A percentile compares a stretch with the other conserved stretches of the same genome.
Evolutionary conservation across 2,329 filamentous ascomycete genomes (phyloP).

Genomic region (Colletotrichum ledebouriae): DNA sequence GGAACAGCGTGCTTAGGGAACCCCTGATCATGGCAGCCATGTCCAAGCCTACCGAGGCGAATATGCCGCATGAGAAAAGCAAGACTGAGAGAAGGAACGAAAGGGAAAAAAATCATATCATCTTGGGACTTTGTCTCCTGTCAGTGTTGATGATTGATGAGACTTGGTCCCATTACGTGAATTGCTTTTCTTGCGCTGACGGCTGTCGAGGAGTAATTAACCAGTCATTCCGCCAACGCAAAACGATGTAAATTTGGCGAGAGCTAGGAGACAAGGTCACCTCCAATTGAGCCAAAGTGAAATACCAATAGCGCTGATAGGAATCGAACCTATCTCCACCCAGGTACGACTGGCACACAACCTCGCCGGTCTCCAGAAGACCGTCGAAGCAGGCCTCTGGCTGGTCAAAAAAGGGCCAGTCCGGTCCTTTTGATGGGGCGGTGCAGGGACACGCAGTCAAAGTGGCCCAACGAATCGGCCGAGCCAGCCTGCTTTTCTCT

Average conservation of each 20-base stretch:
- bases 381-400: conserved; percentile 16
- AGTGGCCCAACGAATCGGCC: conserved; percentile 34
- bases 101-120: conserved; percentile 24
- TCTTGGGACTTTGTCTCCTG: neutral
- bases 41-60: conserved; percentile 18
- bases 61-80: conserved; percentile 14
- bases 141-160: conserved; percentile 5
- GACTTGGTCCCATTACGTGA: conserved; percentile 1
- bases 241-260: neutral
- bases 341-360: no score
- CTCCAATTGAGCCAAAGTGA: no score
- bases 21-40: conserved; percentile 26
- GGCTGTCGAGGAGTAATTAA: neutral
- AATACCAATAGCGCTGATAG: no score
- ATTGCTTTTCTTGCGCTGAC: conserved; percentile 9
- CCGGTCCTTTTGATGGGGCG: conserved; percentile 33
- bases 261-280: neutral
- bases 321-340: no score
- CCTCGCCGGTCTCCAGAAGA: neutral
- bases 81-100: neutral
- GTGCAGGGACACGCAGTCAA: conserved; percentile 29
- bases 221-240: neutral
- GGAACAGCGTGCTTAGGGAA: conserved; percentile 1
- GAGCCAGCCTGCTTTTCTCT: conserved; percentile 21
- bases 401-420: conserved; percentile 11